Base-by-base conservation (phyloP, 2,329 filamentous ascomycete genomes). In the Trichoderma endophyticum region DNA sequence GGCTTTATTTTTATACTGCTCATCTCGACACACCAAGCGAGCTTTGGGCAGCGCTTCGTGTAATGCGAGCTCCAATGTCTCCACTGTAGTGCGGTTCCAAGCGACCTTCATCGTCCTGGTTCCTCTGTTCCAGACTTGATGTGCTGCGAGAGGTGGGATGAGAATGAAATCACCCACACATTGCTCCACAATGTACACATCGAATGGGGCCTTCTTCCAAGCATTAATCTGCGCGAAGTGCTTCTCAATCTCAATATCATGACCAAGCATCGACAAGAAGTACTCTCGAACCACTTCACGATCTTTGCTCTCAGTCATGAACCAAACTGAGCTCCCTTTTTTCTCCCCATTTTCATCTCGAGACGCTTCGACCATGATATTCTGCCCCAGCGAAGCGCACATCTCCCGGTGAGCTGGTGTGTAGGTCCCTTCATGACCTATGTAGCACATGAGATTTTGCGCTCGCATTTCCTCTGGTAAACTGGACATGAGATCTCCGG, bases 1-100 rank as follows among this genome's bases (percentile, higher is more conserved):
- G 6, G 95, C 93, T 80, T 98, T 98, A 83, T 97, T 98, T 81
- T 98, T 98, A 85, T 99, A 99, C 80, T 98, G 95, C 80, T 99
- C 96, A 76, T 99, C 96, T 48, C 96, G 92, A 79, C 96, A 98
- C 3, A 98, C 95, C 76, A 98, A 89, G 14, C 94, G 89, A 11
- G 95, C 93, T 76, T 94, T 94, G 0, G 95, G 94, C 3, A 99
- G 86, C 0, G 95, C 94, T 83, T 98, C 96, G 72, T 90, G 88
- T 24, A 98, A 81, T 0, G 95, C 96, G 80, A 97, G 85, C 75
- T 95, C 92, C 4, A 99, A 86, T 0, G 96, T 98, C 78, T 98
- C 94, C 2, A 93, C 92, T 0, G 95, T 98, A 0, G 94, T 98
- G 30, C 96, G 89, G 80, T 99, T 99, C 96, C 96, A 99, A 0